These are phyloP conservation scores for Bothriochloa decipiens DNA, from an alignment of 176 grass and related monocot species.

Conservation along the genomic window DNA sequence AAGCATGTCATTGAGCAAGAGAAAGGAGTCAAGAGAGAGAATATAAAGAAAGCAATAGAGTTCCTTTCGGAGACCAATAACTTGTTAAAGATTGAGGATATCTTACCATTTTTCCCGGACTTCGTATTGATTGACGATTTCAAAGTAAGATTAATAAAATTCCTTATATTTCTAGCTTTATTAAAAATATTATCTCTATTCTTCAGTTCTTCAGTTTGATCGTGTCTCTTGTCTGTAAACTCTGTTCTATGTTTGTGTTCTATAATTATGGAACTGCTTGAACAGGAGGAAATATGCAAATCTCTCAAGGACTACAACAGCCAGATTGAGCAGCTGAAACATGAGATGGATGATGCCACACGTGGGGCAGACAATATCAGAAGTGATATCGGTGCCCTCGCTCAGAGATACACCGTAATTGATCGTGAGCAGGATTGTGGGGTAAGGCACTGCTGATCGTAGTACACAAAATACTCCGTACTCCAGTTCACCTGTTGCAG, in stretches of 20 bases:
- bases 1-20: constrained; percentile 99
- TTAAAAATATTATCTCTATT: neutral
- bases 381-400: constrained; percentile 91
- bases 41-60: constrained; percentile 97
- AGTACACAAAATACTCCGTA: neutral
- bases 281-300: constrained; percentile 95
- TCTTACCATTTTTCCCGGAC: constrained; percentile 96
- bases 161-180: constrained; percentile 21
- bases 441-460: constrained; percentile 44
- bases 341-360: constrained; percentile 97
- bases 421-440: constrained; percentile 93
- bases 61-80: constrained; percentile 93
- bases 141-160: constrained; percentile 65
- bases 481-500: neutral
- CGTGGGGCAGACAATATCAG: constrained; percentile 92
- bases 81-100: constrained; percentile 98
- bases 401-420: constrained; percentile 89
- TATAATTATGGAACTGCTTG: constrained; percentile 19
- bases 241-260: constrained; percentile 21
- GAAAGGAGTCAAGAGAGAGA: constrained; percentile 95
- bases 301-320: constrained; percentile 97
- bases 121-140: constrained; percentile 98
- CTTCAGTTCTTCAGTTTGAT: constrained; percentile 5
- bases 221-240: neutral
- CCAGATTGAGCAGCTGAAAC: constrained; percentile 93